Evolutionary conservation across 306 rosid genomes (phyloP).

Genomic region (Vigna unguiculata): DNA sequence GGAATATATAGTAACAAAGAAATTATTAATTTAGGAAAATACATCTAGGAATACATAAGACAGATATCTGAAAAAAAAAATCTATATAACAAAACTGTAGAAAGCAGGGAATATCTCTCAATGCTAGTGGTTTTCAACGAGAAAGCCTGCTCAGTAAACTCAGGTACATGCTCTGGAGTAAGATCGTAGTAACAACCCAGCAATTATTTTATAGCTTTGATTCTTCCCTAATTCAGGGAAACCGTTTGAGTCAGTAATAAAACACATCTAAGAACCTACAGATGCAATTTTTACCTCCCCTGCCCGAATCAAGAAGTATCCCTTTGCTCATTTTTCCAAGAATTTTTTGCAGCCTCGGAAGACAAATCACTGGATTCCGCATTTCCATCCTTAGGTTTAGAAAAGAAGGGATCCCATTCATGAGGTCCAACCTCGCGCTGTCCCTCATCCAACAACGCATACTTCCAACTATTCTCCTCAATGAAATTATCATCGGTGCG

Average conservation of each 20-base stretch:
- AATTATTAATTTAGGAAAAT: constrained; percentile 49
- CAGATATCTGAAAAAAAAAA: constrained; percentile 27
- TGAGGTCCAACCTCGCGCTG: constrained; percentile 92
- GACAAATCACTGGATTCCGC: constrained; percentile 72
- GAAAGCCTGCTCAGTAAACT: constrained; percentile 38
- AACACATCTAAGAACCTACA: constrained; percentile 32
- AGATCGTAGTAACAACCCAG: constrained; percentile 20
- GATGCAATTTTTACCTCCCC: constrained; percentile 33
- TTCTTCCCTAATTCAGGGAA: constrained; percentile 47
- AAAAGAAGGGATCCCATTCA: constrained; percentile 99
- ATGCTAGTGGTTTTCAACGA: constrained; percentile 43
- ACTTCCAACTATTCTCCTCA: constrained; percentile 98
- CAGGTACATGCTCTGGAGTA: constrained; percentile 38
- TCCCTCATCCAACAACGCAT: constrained; percentile 86
- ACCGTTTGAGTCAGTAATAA: constrained; percentile 39
- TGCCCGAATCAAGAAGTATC: constrained; percentile 52
- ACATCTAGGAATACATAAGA: constrained; percentile 59
- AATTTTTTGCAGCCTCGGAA: constrained; percentile 84
- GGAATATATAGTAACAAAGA: constrained; percentile 27
- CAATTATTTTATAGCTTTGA: constrained; percentile 28
- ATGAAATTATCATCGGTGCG: constrained; percentile 73
- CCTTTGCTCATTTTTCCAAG: constrained; percentile 93
- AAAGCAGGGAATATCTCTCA: constrained; percentile 47
- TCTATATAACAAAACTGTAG: constrained; percentile 55
- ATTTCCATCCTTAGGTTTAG: constrained; percentile 87